A percentile compares a stretch with the other conserved stretches of the same genome.
Evolutionary conservation across 2,329 filamentous ascomycete genomes (phyloP).

Genomic region (Fusarium stilboides): DNA sequence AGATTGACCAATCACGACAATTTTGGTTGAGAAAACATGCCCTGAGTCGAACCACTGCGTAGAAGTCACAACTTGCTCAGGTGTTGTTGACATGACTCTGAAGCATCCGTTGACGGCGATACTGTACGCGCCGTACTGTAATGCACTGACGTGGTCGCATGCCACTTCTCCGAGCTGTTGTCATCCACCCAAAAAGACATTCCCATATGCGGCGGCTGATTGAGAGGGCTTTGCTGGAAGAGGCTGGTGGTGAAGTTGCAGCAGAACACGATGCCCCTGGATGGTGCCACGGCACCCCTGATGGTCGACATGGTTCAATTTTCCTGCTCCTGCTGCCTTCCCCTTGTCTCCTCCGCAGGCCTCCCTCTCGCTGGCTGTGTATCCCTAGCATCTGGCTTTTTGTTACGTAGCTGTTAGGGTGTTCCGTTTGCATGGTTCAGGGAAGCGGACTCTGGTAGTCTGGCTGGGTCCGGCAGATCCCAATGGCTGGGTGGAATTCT

Average conservation of each 20-base stretch:
- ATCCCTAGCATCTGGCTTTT: conserved; percentile 28
- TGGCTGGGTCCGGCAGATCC: conserved; percentile 43
- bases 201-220: conserved; percentile 5
- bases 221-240: conserved; percentile 8
- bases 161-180: conserved; percentile 13
- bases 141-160: conserved; percentile 10
- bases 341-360: conserved; percentile 26
- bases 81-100: conserved; percentile 25
- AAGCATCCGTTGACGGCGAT: conserved; percentile 1
- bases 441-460: conserved; percentile 24
- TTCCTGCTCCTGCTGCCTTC: conserved; percentile 2
- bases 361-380: conserved; percentile 24
- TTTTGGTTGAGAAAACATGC: conserved; percentile 30
- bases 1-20: conserved; percentile 44
- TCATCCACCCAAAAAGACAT: conserved; percentile 1
- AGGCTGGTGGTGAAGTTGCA: conserved; percentile 24
- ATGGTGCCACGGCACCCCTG: conserved; percentile 45
- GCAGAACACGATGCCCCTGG: conserved; percentile 32
- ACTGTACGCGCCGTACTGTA: conserved; percentile 1
- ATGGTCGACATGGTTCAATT: conserved; percentile 27
- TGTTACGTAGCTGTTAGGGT: conserved; percentile 31
- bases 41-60: conserved; percentile 38
- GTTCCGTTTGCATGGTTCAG: conserved; percentile 38
- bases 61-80: conserved; percentile 12
- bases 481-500: conserved; percentile 29